phyloP scores from a whole-genome alignment of 768 basidiomycete species.

The Tylopilus subfusipes region DNA sequence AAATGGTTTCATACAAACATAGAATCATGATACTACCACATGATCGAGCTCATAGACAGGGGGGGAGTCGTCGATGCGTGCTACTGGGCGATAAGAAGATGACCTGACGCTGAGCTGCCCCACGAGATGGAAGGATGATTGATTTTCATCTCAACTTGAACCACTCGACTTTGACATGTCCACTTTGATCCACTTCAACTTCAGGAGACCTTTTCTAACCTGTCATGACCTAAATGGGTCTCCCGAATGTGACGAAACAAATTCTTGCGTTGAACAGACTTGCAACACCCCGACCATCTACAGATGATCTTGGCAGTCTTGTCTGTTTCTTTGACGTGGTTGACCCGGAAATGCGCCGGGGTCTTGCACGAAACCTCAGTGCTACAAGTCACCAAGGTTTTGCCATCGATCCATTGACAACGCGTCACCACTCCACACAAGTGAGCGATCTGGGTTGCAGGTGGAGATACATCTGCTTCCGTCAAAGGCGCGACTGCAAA shows the following conservation, averaged over 20 bases:
- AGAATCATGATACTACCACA: not conserved
- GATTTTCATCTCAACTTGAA: no score
- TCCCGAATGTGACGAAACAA: conserved; percentile 1
- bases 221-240: not conserved
- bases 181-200: not conserved
- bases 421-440: not conserved
- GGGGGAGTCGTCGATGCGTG: no score
- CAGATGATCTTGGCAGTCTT: fast-evolving
- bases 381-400: not conserved
- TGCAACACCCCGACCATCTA: not conserved
- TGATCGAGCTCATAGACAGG: not conserved
- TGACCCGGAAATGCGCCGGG: not conserved
- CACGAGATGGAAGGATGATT: not conserved
- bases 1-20: not conserved
- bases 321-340: not conserved
- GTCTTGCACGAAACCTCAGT: not conserved
- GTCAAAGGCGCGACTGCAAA: not conserved
- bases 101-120: no score
- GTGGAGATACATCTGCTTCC: not conserved
- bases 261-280: not conserved
- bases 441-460: not conserved
- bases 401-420: not conserved
- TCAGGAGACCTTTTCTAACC: not conserved
- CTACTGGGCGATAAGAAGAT: no score
- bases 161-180: no score